These are phyloP conservation scores for Bipolaris cookei DNA, from an alignment of 2,329 filamentous ascomycete species.

Conservation along the genomic window DNA sequence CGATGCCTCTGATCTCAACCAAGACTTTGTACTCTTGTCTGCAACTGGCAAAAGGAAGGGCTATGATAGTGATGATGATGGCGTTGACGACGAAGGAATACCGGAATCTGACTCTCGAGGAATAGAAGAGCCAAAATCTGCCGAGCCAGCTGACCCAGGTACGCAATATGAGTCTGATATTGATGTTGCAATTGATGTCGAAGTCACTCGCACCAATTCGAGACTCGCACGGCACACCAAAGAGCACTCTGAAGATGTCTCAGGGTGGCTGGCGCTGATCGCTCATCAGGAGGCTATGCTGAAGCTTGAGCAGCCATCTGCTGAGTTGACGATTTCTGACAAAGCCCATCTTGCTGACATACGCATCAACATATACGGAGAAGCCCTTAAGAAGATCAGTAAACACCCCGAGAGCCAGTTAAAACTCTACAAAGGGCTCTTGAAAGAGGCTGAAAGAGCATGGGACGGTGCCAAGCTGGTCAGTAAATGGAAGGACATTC, in stretches of 20 bases:
- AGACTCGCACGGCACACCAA: constrained; percentile 69
- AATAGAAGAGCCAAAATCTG: constrained; percentile 35
- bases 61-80: constrained; percentile 24
- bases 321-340: constrained; percentile 65
- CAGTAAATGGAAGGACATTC: constrained; percentile 69
- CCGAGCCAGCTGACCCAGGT: constrained; percentile 46
- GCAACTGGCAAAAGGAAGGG: constrained; percentile 31
- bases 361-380: constrained; percentile 78
- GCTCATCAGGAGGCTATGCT: constrained; percentile 76
- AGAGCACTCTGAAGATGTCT: constrained; percentile 68
- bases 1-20: constrained; percentile 7
- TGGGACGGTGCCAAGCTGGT: constrained; percentile 71
- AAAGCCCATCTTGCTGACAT: constrained; percentile 75
- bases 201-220: constrained; percentile 60
- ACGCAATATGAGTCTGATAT: constrained; percentile 42
- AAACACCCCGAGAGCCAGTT: constrained; percentile 58
- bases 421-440: constrained; percentile 68
- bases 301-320: constrained; percentile 52
- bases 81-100: constrained; percentile 18
- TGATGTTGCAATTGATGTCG: constrained; percentile 26
- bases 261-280: constrained; percentile 80
- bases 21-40: constrained; percentile 44
- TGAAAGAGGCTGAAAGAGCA: constrained; percentile 74
- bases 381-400: constrained; percentile 68
- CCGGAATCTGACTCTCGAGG: constrained; percentile 47